These are phyloP conservation scores for Fonsecaea nubica DNA, from an alignment of 2,329 filamentous ascomycete genomes.

Conservation along the genomic window DNA sequence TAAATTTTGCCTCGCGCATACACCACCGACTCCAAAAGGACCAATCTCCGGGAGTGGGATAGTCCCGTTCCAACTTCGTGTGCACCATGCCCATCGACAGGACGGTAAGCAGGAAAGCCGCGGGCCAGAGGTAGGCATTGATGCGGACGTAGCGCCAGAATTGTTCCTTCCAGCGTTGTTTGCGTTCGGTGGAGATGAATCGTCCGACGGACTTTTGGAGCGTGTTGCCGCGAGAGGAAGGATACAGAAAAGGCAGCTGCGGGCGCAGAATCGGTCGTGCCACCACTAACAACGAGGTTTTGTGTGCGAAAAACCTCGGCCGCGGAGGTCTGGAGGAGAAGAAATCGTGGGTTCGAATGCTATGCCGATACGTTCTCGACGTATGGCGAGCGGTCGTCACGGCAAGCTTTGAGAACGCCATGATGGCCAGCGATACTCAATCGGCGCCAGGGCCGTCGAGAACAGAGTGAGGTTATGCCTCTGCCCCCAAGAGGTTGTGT, in stretches of 20 bases:
- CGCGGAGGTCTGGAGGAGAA: conserved; percentile 36
- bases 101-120: conserved; percentile 65
- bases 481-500: background rate
- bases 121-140: conserved; percentile 73
- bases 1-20: conserved; percentile 68
- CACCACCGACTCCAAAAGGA: conserved; percentile 70
- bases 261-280: conserved; percentile 60
- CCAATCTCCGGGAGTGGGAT: conserved; percentile 86
- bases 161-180: conserved; percentile 62
- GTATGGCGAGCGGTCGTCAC: conserved; percentile 14
- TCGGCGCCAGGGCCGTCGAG: conserved; percentile 8
- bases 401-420: conserved; percentile 18
- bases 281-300: conserved; percentile 60
- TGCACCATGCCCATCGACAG: conserved; percentile 72
- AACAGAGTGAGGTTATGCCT: background rate
- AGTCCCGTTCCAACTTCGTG: conserved; percentile 75
- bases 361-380: conserved; percentile 6
- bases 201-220: conserved; percentile 66
- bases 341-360: conserved; percentile 22
- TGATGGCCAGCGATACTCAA: background rate
- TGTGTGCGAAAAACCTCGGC: conserved; percentile 64
- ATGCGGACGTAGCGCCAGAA: conserved; percentile 73
- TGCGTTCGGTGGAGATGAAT: conserved; percentile 77
- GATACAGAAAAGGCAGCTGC: conserved; percentile 70
- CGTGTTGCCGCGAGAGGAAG: conserved; percentile 58